Conservation (phyloP, 768 basidiomycete species). For the Naganishia vishniacii region DNA sequence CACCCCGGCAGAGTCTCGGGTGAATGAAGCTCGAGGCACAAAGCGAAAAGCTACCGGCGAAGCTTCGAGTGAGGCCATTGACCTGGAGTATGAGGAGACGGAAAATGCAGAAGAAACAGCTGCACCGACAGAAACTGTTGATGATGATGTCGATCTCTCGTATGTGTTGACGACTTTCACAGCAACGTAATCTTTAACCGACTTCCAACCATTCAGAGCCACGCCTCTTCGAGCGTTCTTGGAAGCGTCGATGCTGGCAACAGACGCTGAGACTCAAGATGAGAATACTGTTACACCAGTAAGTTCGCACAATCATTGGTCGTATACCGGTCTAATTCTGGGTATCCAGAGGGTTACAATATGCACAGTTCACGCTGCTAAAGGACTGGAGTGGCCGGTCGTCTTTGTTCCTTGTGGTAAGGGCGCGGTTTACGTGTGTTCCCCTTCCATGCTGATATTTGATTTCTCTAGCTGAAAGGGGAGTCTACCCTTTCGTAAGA, state of each 20-base stretch:
- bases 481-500: constrained; percentile 69
- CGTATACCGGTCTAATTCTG: background rate
- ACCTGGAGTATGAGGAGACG: constrained; percentile 41
- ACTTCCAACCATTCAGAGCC: constrained; percentile 29
- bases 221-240: constrained; percentile 67
- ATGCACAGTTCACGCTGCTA: constrained; percentile 80
- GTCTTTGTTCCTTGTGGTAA: constrained; percentile 56
- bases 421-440: background rate
- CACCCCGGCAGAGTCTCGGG: constrained; percentile 15
- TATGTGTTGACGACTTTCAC: background rate
- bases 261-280: constrained; percentile 63
- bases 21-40: background rate
- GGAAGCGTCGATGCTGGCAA: constrained; percentile 74
- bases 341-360: constrained; percentile 67
- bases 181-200: background rate
- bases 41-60: constrained; percentile 20
- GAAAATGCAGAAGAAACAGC: constrained; percentile 13
- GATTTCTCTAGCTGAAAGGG: constrained; percentile 58
- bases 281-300: constrained; percentile 55
- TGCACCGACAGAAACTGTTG: background rate
- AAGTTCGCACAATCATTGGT: constrained; percentile 17
- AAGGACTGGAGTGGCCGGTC: constrained; percentile 87
- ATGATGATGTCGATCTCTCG: constrained; percentile 3
- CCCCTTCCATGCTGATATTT: constrained; percentile 50
- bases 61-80: constrained; percentile 31